These are phyloP conservation scores for Onygena corvina DNA, from an alignment of 2,329 filamentous ascomycete species.

Conservation along the genomic window DNA sequence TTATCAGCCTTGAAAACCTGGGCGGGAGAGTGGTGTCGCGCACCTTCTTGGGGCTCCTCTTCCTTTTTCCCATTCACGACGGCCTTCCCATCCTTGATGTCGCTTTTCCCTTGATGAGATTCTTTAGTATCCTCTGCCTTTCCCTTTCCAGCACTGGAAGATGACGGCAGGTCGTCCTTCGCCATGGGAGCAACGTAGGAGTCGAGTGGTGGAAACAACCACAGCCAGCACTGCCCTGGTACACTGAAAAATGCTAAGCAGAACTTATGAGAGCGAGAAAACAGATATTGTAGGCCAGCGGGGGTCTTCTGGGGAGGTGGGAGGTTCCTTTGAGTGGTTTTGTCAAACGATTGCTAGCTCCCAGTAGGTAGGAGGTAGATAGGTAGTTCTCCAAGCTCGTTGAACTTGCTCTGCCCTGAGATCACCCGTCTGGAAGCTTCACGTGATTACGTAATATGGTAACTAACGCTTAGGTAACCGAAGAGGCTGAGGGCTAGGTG, in stretches of 20 bases:
- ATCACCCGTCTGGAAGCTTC: too few relatives aligned
- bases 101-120: constrained; percentile 41
- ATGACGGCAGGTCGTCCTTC: constrained; percentile 74
- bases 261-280: neutral
- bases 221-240: neutral
- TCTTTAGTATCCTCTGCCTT: constrained; percentile 65
- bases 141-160: constrained; percentile 89
- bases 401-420: too few relatives aligned
- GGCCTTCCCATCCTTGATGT: constrained; percentile 56
- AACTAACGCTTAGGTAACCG: too few relatives aligned
- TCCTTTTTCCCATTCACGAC: constrained; percentile 64
- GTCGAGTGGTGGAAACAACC: neutral
- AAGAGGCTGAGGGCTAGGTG: too few relatives aligned
- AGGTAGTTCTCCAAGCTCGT: too few relatives aligned
- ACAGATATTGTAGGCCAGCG: too few relatives aligned
- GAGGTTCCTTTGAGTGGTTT: too few relatives aligned
- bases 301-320: too few relatives aligned
- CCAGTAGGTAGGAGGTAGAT: too few relatives aligned
- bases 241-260: neutral
- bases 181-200: constrained; percentile 50
- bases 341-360: too few relatives aligned
- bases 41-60: constrained; percentile 53
- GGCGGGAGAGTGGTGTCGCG: constrained; percentile 26
- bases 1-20: constrained; percentile 17
- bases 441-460: too few relatives aligned